Evolutionary conservation across 768 basidiomycete species (phyloP).

Genomic region (Galerina marginata): DNA sequence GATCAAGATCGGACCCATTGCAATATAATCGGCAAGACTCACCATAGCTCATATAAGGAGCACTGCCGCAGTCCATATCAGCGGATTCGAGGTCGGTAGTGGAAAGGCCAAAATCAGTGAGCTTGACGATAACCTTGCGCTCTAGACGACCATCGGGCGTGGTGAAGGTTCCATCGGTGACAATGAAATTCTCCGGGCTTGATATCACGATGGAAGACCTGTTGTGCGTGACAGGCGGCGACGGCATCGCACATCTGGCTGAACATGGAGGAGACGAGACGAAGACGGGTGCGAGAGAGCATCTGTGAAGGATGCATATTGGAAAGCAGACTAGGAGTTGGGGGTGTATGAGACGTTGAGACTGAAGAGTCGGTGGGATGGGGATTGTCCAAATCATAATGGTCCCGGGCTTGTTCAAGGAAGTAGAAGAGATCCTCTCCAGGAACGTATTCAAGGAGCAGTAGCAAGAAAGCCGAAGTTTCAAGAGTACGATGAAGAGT

Average conservation of each 20-base stretch:
- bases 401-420: slow-evolving; percentile 93
- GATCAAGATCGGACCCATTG: neutral
- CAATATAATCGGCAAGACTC: slow-evolving; percentile 32
- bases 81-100: slow-evolving; percentile 88
- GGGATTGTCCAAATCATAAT: slow-evolving; percentile 60
- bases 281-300: slow-evolving; percentile 85
- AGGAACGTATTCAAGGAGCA: slow-evolving; percentile 94
- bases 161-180: slow-evolving; percentile 77
- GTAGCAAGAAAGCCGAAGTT: slow-evolving; percentile 87
- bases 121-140: slow-evolving; percentile 92
- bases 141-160: slow-evolving; percentile 64
- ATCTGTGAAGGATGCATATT: slow-evolving; percentile 79
- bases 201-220: slow-evolving; percentile 96
- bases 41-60: slow-evolving; percentile 99
- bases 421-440: slow-evolving; percentile 99
- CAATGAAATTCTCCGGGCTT: slow-evolving; percentile 99
- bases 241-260: slow-evolving; percentile 99
- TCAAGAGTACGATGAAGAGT: slow-evolving; percentile 94
- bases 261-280: slow-evolving; percentile 97
- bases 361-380: slow-evolving; percentile 44
- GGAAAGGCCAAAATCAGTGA: slow-evolving; percentile 95
- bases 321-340: slow-evolving; percentile 91
- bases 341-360: slow-evolving; percentile 74
- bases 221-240: slow-evolving; percentile 88
- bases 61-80: slow-evolving; percentile 98